A percentile compares a stretch with the other conserved stretches of the same genome.
Evolutionary conservation across 148 eudicot species (phyloP).

Genomic region (Amaranthus palmeri): DNA sequence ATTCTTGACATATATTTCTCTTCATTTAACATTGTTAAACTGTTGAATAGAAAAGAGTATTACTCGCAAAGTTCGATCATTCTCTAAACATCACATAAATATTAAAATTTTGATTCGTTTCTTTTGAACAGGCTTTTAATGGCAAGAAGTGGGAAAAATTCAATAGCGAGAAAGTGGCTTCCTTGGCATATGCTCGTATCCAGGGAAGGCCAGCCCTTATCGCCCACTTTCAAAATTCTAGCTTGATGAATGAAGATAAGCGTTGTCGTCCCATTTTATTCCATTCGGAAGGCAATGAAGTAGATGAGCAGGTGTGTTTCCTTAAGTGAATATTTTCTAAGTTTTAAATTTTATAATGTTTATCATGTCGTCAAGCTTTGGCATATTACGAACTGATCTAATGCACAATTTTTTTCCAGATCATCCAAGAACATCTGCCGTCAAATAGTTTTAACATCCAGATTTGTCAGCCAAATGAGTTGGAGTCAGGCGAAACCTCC

Average conservation of each 20-base stretch:
- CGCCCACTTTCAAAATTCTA: slow-evolving; percentile 85
- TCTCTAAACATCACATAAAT: too few species aligned
- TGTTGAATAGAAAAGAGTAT: too few species aligned
- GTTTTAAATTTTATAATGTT: not conserved
- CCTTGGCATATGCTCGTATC: slow-evolving; percentile 85
- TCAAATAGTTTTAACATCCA: slow-evolving; percentile 41
- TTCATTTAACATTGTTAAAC: too few species aligned
- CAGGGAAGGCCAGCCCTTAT: slow-evolving; percentile 79
- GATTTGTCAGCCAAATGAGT: slow-evolving; percentile 27
- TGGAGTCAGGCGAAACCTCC: slow-evolving; percentile 32
- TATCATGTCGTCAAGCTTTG: not conserved
- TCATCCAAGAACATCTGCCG: slow-evolving; percentile 53
- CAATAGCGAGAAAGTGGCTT: slow-evolving; percentile 90
- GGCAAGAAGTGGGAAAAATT: slow-evolving; percentile 97
- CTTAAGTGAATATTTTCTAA: not conserved
- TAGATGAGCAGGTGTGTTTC: slow-evolving; percentile 55
- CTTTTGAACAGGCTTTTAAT: slow-evolving; percentile 52
- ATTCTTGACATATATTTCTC: too few species aligned
- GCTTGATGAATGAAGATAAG: slow-evolving; percentile 94
- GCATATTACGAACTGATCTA: not conserved
- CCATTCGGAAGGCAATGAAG: slow-evolving; percentile 55
- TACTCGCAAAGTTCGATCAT: not conserved
- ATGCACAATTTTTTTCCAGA: slow-evolving; percentile 18
- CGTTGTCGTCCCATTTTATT: slow-evolving; percentile 85
- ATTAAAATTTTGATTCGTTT: not conserved